Evolutionary conservation across 306 rosid species (phyloP).

Genomic region (Prosopis cineraria): DNA sequence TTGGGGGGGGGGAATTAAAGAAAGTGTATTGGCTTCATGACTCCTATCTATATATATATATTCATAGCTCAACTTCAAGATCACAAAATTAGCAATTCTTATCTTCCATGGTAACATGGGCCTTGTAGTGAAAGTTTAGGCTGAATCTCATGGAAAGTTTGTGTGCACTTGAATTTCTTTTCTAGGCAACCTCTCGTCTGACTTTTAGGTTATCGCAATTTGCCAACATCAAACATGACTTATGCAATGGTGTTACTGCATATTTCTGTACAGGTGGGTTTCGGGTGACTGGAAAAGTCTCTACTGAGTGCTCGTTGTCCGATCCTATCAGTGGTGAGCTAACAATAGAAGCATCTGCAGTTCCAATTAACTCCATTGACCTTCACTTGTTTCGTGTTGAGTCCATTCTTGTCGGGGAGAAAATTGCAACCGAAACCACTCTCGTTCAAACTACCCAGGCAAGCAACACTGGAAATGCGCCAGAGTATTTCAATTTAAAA

Average conservation of each 20-base stretch:
- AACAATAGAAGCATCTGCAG: conserved; percentile 81
- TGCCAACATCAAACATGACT: conserved; percentile 26
- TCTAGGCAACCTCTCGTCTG: conserved; percentile 12
- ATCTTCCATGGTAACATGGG: background rate
- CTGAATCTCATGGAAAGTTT: background rate
- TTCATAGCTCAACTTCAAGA: background rate
- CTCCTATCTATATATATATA: background rate
- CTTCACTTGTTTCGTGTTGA: conserved; percentile 82
- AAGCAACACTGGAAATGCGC: conserved; percentile 33
- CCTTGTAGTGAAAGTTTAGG: conserved; percentile 4
- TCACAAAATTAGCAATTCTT: conserved; percentile 1
- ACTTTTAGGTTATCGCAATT: conserved; percentile 5
- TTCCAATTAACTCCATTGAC: conserved; percentile 82
- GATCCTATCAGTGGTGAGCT: conserved; percentile 79
- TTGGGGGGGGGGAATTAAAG: too few relatives aligned
- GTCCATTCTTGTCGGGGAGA: conserved; percentile 88
- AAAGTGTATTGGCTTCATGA: background rate
- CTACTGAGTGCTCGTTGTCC: conserved; percentile 74
- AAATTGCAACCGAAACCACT: conserved; percentile 75
- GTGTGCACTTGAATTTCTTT: conserved; percentile 19
- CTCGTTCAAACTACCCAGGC: conserved; percentile 91
- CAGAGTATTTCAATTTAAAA: conserved; percentile 3
- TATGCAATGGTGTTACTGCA: conserved; percentile 34
- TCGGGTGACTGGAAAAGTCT: conserved; percentile 81
- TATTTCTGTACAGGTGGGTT: conserved; percentile 80